phyloP scores from a whole-genome alignment of 768 basidiomycete genomes.

The Trametes cubensis region DNA sequence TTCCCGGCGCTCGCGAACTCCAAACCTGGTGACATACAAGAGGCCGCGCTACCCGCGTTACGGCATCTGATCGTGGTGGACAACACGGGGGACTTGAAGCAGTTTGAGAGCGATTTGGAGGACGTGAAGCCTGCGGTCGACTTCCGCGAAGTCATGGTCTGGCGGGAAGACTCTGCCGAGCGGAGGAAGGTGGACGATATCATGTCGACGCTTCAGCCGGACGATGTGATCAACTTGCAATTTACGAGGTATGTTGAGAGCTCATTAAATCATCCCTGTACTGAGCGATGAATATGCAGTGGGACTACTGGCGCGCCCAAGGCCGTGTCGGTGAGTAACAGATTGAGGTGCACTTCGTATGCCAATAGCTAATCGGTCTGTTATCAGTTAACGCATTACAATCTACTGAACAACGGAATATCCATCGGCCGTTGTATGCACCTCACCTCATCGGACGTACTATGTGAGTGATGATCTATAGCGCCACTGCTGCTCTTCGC shows the following conservation, averaged over 20 bases:
- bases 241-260: constrained; percentile 69
- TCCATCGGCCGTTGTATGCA: constrained; percentile 74
- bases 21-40: constrained; percentile 57
- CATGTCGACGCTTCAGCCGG: constrained; percentile 45
- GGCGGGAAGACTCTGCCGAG: constrained; percentile 58
- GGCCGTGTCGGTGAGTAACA: constrained; percentile 69
- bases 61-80: constrained; percentile 69
- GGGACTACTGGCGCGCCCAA: constrained; percentile 83
- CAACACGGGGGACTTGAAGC: constrained; percentile 45
- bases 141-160: constrained; percentile 73
- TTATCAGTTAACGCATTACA: constrained; percentile 70
- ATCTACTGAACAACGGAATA: constrained; percentile 77
- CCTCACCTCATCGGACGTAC: constrained; percentile 62
- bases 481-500: neutral
- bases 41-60: constrained; percentile 60
- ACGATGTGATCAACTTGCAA: constrained; percentile 81
- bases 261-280: neutral
- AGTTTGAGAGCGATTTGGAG: constrained; percentile 43
- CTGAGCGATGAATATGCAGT: constrained; percentile 38
- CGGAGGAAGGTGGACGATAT: constrained; percentile 46
- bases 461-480: constrained; percentile 52
- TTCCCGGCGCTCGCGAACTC: constrained; percentile 57
- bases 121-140: constrained; percentile 58
- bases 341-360: neutral
- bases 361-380: neutral